These are phyloP conservation scores for Trichosporon asahii DNA, from an alignment of 1,284 basidiomycete genomes.

Conservation along the genomic window DNA sequence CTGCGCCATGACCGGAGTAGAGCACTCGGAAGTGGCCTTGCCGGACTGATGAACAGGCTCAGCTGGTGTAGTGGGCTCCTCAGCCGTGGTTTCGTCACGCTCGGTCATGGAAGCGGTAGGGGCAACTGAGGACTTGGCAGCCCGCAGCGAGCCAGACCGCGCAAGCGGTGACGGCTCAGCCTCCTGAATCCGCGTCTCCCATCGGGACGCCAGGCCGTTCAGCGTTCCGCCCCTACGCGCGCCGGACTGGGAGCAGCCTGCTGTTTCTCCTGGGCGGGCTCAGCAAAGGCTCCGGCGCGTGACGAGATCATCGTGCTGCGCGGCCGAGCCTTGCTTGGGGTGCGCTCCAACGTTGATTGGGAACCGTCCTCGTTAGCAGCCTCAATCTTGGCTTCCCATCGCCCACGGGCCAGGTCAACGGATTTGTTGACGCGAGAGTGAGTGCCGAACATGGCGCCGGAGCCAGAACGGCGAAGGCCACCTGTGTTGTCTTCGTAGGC, in stretches of 20 bases:
- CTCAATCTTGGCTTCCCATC: constrained; percentile 48
- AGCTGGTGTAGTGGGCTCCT: background rate
- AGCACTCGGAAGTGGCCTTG: background rate
- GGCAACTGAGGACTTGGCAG: background rate
- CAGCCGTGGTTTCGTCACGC: background rate
- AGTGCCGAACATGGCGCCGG: constrained; percentile 20
- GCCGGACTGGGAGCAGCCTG: background rate
- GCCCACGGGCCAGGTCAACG: constrained; percentile 39
- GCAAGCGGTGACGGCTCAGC: background rate
- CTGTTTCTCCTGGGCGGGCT: background rate
- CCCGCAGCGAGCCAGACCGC: background rate
- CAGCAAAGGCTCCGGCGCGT: background rate
- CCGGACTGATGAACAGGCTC: background rate
- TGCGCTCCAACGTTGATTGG: background rate
- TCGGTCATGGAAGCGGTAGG: background rate
- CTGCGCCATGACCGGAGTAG: background rate
- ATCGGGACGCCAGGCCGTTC: background rate
- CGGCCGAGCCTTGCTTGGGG: constrained; percentile 13
- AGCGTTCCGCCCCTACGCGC: constrained; percentile 9
- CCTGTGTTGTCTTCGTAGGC: constrained; percentile 9
- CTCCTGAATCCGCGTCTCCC: constrained; percentile 2
- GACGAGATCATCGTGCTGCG: constrained; percentile 21
- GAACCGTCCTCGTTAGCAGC: constrained; percentile 13
- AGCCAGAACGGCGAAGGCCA: constrained; percentile 26
- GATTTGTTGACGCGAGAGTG: constrained; percentile 29